Conservation (phyloP, 169 alveolate species). For the Cryptosporidium andersoni region DNA sequence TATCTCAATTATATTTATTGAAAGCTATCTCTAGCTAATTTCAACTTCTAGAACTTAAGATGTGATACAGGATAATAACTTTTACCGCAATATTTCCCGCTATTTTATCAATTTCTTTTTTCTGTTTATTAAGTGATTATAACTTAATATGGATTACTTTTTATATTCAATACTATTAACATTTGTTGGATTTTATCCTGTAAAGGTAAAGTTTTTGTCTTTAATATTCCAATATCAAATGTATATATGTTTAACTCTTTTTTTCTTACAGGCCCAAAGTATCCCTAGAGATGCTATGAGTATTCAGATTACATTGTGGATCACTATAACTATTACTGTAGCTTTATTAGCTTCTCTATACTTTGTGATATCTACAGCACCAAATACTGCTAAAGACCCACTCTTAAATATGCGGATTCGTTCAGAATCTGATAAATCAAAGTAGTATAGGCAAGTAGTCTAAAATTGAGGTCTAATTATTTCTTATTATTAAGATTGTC, state of each 20-base stretch:
- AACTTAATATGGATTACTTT: too few relatives aligned
- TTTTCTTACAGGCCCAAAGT: slow-evolving; percentile 43
- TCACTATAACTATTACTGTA: slow-evolving; percentile 18
- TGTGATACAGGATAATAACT: too few relatives aligned
- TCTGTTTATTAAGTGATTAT: too few relatives aligned
- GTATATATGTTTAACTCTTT: not conserved
- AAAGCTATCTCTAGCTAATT: too few relatives aligned
- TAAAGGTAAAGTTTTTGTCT: too few relatives aligned
- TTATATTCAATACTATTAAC: too few relatives aligned
- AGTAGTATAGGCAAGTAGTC: not conserved
- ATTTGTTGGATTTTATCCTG: too few relatives aligned
- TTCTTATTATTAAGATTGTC: not conserved
- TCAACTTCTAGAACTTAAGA: too few relatives aligned
- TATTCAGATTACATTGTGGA: slow-evolving; percentile 63
- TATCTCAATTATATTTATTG: too few relatives aligned
- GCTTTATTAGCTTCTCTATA: slow-evolving; percentile 24
- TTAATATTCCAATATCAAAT: too few relatives aligned
- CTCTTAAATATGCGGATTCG: slow-evolving; percentile 55
- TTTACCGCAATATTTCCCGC: too few relatives aligned
- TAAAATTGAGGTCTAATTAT: not conserved
- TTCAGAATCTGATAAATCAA: slow-evolving; percentile 60
- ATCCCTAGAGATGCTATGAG: slow-evolving; percentile 54
- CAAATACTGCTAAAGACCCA: slow-evolving; percentile 67
- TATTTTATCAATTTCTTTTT: too few relatives aligned
- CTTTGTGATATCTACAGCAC: slow-evolving; percentile 62